Base-by-base conservation (phyloP, 805 yeast genomes). In the Suhomyces sp. region DNA sequence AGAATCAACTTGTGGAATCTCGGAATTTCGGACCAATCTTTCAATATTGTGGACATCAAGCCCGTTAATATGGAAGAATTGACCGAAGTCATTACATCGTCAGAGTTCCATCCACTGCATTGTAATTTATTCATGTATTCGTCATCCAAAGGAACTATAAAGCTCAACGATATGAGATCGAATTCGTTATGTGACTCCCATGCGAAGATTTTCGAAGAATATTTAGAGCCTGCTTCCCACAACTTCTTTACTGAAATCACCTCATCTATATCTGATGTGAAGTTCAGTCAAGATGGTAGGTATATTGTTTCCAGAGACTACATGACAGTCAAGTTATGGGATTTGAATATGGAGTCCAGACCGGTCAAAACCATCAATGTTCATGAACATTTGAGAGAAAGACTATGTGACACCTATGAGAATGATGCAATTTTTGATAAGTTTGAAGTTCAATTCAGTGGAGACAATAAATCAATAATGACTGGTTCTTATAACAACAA, bases 41-140 rank as follows among this genome's bases (percentile, higher is more conserved):
- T 94, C 73, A 96, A 94, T 71, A 94, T 94, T 59, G 98, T 94
- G 54, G 99, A 94, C 73, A 94, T 94, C 65, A 91, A 96, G 70
- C 99, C 99, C 8, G 89, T 91, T 6, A 91, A 91, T 71, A 96
- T 94, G 99, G 99, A 94, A 76, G 99, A 94, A 73, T 81, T 94
- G 63, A 93, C 99, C 8, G 99, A 94, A 71, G 99, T 94, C 49
- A 93, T 94, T 59, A 94, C 99, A 15, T 83, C 92, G 64, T 96
- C 98, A 2, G 97, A 92, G 69, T 94, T 94, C 76, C 98, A 96
- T 70, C 99, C 99, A 13, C 73, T 77, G 46, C 85, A 86, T 67
- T 94, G 99, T 77, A 94, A 94, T 69, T 75, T 88, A 63, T 93
- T 94, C 72, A 91, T 93, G 91, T 93, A 94, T 74, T 87, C 97